Evolutionary conservation across 768 basidiomycete genomes (phyloP), one percentile per base, ranked within the genome.

Genomic region (Lactarius hengduanensis): DNA sequence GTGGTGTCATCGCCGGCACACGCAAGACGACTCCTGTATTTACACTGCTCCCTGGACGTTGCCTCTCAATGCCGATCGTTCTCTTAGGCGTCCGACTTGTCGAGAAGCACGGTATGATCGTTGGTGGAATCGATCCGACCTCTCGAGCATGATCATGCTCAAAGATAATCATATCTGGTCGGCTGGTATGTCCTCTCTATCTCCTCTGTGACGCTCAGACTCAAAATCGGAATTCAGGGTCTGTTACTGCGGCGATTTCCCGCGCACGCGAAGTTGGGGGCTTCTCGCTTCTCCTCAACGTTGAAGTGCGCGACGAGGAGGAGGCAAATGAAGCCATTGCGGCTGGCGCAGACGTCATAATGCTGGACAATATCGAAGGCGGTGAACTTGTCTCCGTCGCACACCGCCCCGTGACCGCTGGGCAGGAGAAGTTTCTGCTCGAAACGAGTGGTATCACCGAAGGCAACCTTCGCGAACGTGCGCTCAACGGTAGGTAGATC

Each of bases 161-260:
- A 98, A 98, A 78, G 97, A 99, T 73, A 99, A 99, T 75, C 97
- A 99, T 74, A 92, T 99, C 74, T 98, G 95, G 96, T 96, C 95
- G 3, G 91, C 89, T 50, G 94, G 95, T 89, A 73, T 67, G 82
- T 62, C 30, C n/a, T 5, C 41, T 5, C 50, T 32, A 26, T 8
- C 38, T 57, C 43, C 57, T 4, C 22, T 53, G 36, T 64, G 28
- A 32, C 38, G 61, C 47, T 36, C 41, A 20, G n/a, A 40, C 20
- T 41, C 34, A 34, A 9, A 2, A 32, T 5, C 30, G 7, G 45
- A 22, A 2, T 53, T 16, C 67, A 89, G 95, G 96, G 36, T 97
- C 95, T 10, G 97, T 98, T 70, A 93, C 92, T 0, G 80, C 86
- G 50, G 96, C 96, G 6, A 88, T 99, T 70, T 76, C 87, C 67